Evolutionary conservation across 1,284 basidiomycete genomes (phyloP), one percentile per base, ranked within the genome.

Genomic region (Tranzscheliella williamsii): DNA sequence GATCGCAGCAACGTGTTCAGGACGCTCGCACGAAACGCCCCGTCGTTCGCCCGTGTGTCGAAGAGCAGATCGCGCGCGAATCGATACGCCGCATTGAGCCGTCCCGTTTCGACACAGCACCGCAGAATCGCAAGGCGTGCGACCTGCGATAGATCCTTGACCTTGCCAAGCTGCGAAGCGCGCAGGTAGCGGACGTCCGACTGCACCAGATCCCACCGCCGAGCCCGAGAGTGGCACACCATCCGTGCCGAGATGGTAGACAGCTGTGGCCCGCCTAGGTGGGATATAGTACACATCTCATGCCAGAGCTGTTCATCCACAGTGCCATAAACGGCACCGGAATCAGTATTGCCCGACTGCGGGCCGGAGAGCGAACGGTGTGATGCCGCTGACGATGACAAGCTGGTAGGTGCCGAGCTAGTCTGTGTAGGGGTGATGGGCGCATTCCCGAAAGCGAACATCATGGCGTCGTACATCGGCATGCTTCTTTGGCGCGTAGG

Each of bases 391-490:
- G n/a, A n/a, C n/a, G n/a, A n/a, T n/a, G n/a, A n/a, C n/a, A n/a
- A n/a, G n/a, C n/a, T n/a, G n/a, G n/a, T n/a, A n/a, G n/a, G n/a
- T n/a, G n/a, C n/a, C n/a, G n/a, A n/a, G n/a, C n/a, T n/a, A n/a
- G n/a, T n/a, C n/a, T n/a, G n/a, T n/a, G n/a, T n/a, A n/a, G n/a
- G n/a, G n/a, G n/a, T n/a, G n/a, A n/a, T n/a, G 15, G 49, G 18
- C 20, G 37, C 51, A 18, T 53, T 44, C 36, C 50, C 57, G 23
- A 45, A 57, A 30, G 49, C 39, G 1, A 24, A 30, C 43, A 70
- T 49, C 15, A 70, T 50, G 8, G 42, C 29, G 26, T 64, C 44
- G 50, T 67, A 65, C 65, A 70, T 70, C 6, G 24, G 24, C 9
- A 38, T 18, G 4, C 51, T 47, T 8, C 68, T 27, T 17, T 64